Evolutionary conservation across 2,329 filamentous ascomycete genomes (phyloP), one percentile per base, ranked within the genome.

Genomic region (Juglanconis juglandina): DNA sequence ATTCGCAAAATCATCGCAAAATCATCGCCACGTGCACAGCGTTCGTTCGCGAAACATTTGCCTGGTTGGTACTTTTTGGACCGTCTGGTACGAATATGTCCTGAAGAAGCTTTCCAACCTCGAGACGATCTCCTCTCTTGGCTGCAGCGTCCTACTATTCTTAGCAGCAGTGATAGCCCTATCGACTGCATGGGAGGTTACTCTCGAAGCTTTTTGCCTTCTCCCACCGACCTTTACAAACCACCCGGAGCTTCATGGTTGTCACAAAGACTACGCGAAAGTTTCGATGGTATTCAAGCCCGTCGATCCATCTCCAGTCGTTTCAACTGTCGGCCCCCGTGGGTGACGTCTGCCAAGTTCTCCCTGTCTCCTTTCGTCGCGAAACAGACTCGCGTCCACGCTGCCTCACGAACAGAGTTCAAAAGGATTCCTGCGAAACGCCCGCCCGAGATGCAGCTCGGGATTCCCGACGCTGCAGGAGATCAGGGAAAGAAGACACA

Each of bases 191-290:
- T 13, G 10, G 47, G 9, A 33, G 7, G 48, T 35, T 39, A 52
- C 53, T 50, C 50, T 60, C 58, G 47, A 53, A 53, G 53, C 24
- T 17, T 60, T 60, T 47, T 60, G 58, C 53, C 56, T 52, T 37
- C 42, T 42, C 42, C 50, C 30, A 5, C n/a, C 11, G 13, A 35
- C n/a, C 47, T 34, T 33, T 4, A 53, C 17, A 11, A 24, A 50
- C 11, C 32, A 14, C 34, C 33, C 17, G 17, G 17, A 17, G 17
- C 17, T 17, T 17, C 17, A 17, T 17, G 17, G 17, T 17, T 17
- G 9, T 17, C 37, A 17, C 33, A 42, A 39, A 8, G 11, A 30
- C 30, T 11, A 39, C 42, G 34, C 46, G 4, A 48, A 48, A 52
- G 39, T 56, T 35, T 33, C 3, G 37, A 11, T 39, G 24, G 4